Conservation (phyloP, 495 filamentous ascomycete species). For the Immersiella caudata region DNA sequence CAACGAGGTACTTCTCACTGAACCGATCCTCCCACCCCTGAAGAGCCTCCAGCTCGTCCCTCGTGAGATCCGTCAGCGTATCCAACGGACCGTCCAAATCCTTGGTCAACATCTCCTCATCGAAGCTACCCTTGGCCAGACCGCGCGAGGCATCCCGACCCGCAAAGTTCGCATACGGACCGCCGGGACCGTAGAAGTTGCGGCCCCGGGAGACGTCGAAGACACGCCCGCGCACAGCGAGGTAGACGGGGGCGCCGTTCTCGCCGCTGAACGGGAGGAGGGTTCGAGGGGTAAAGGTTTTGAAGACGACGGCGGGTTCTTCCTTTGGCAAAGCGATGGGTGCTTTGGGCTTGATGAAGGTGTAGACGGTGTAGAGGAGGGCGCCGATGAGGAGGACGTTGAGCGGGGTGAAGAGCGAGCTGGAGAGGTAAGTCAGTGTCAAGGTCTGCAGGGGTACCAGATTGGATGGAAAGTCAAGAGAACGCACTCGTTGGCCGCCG, state of each 20-base stretch:
- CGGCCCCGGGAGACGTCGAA: slow-evolving; percentile 85
- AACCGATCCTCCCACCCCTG: slow-evolving; percentile 92
- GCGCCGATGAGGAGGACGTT: slow-evolving; percentile 75
- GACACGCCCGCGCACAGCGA: slow-evolving; percentile 81
- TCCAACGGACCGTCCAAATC: slow-evolving; percentile 87
- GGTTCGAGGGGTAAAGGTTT: slow-evolving; percentile 84
- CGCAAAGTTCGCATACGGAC: slow-evolving; percentile 92
- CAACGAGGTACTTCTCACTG: slow-evolving; percentile 88
- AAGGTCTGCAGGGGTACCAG: slow-evolving; percentile 23
- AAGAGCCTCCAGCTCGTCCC: slow-evolving; percentile 80
- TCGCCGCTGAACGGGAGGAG: slow-evolving; percentile 86
- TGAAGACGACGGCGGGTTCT: slow-evolving; percentile 78
- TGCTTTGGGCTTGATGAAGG: slow-evolving; percentile 59
- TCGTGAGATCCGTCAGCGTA: slow-evolving; percentile 70
- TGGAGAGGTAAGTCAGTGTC: slow-evolving; percentile 32
- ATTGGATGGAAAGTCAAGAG: slow-evolving; percentile 15
- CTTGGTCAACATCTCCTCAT: slow-evolving; percentile 94
- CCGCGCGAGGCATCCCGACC: slow-evolving; percentile 93
- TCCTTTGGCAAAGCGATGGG: slow-evolving; percentile 64
- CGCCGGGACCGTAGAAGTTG: slow-evolving; percentile 93
- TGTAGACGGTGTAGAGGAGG: slow-evolving; percentile 70
- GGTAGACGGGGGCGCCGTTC: slow-evolving; percentile 72
- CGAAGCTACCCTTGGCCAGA: slow-evolving; percentile 89
- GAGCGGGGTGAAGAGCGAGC: slow-evolving; percentile 72
- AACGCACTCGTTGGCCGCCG: slow-evolving; percentile 23